Evolutionary conservation across 495 filamentous ascomycete species (phyloP), one percentile per base, ranked within the genome.

Genomic region (Annulohypoxylon moriforme): DNA sequence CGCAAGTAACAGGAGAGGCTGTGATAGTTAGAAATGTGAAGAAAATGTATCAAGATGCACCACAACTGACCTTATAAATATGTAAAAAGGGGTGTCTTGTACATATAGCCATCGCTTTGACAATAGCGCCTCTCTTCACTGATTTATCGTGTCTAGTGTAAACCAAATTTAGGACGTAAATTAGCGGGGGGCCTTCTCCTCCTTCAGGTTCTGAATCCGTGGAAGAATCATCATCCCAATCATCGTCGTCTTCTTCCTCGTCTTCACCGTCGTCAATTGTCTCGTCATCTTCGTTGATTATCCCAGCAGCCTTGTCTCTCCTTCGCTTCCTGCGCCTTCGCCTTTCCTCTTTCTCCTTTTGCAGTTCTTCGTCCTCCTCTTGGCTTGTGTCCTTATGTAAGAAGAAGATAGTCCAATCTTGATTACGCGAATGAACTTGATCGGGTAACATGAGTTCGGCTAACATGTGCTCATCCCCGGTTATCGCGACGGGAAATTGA

Each of bases 391-490:
- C 96, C 77, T 98, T 98, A 76, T 98, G 96, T 53, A 99, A 76
- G 74, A 99, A 99, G 82, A 99, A 99, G 13, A 98, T 97, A 33
- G 96, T 99, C 96, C 96, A 99, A 79, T 99, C 96, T 79, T 98
- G 94, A 75, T 91, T 95, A 29, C 96, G 87, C 34, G 95, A 90
- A 81, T 99, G 96, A 25, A 94, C 93, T 79, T 98, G 95, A 82
- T 99, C 96, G 1, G 96, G 96, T 70, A 99, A 85, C 96, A 99
- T 99, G 77, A 99, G 89, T 80, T 98, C 96, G 14, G 96, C 96
- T 69, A 99, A 84, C 96, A 98, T 98, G 78, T 90, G 83, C 82
- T 98, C 96, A 68, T 99, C 95, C n/a, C 94, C 94, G 62, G 93
- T 97, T 72, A 99, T 98, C 42, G 94, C 86, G 38, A 90, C 92